phyloP scores from a whole-genome alignment of 1,284 basidiomycete species.

The Malassezia cuniculi region DNA sequence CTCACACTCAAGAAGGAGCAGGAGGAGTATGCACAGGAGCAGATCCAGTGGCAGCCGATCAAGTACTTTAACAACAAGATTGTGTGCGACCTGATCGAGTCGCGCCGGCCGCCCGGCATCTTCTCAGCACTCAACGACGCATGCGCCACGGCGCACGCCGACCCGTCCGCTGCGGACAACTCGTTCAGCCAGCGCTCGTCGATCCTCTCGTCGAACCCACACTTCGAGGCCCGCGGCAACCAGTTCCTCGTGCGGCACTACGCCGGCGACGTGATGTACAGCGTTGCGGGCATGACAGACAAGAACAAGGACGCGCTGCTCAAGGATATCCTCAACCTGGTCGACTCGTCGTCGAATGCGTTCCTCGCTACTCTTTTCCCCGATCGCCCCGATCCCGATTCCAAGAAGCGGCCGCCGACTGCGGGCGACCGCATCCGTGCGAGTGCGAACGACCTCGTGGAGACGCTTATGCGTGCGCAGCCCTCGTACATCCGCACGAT shows the following conservation, averaged over 20 bases:
- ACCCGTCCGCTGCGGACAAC: constrained; percentile 88
- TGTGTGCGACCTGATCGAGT: constrained; percentile 96
- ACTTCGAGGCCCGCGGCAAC: constrained; percentile 55
- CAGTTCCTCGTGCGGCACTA: constrained; percentile 56
- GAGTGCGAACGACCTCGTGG: constrained; percentile 76
- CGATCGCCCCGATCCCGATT: constrained; percentile 85
- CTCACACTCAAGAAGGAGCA: constrained; percentile 97
- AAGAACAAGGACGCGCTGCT: constrained; percentile 97
- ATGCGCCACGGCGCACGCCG: constrained; percentile 93
- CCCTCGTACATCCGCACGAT: constrained; percentile 98
- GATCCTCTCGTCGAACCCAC: constrained; percentile 50
- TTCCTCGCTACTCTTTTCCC: constrained; percentile 80
- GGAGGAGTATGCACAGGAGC: constrained; percentile 94
- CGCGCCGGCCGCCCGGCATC: constrained; percentile 85
- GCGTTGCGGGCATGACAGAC: constrained; percentile 93
- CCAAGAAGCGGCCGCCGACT: constrained; percentile 94
- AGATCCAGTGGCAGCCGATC: constrained; percentile 99
- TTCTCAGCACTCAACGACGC: constrained; percentile 97
- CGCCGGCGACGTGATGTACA: constrained; percentile 97
- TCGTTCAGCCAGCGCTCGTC: constrained; percentile 88
- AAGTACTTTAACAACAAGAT: constrained; percentile 53
- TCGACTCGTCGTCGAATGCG: constrained; percentile 51
- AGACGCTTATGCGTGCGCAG: constrained; percentile 87
- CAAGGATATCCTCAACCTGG: constrained; percentile 84
- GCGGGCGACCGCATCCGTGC: constrained; percentile 97